A percentile compares a stretch with the other conserved stretches of the same genome.
Conservation (phyloP, 1,284 basidiomycete species). For the Naganishia liquefaciens region DNA sequence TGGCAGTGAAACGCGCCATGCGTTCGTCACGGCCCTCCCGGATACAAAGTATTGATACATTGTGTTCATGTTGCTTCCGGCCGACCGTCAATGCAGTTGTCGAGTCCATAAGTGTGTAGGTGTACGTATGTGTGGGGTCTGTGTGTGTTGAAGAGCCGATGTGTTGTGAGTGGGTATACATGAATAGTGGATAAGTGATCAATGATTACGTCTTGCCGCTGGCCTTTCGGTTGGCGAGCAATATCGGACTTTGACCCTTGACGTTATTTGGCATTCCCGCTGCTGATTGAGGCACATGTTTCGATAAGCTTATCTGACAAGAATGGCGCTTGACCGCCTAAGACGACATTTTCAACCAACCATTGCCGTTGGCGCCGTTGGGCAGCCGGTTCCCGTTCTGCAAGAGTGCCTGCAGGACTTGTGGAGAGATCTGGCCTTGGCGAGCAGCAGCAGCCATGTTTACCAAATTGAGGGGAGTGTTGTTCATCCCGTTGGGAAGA, state of each 20-base stretch:
- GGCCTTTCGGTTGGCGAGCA: constrained; percentile 1
- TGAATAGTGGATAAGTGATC: not conserved
- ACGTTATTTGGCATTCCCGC: constrained; percentile 17
- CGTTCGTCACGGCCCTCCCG: constrained; percentile 5
- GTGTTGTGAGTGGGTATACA: not conserved
- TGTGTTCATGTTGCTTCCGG: constrained; percentile 11
- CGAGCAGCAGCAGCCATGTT: constrained; percentile 30
- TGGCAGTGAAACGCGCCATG: not conserved
- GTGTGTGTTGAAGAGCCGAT: constrained; percentile 12
- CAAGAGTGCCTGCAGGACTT: constrained; percentile 24
- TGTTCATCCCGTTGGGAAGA: constrained; percentile 12
- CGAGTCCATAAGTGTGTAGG: constrained; percentile 5
- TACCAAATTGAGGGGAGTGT: constrained; percentile 21
- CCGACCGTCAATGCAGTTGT: constrained; percentile 21
- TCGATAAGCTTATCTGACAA: constrained; percentile 25
- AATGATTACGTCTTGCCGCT: constrained; percentile 12
- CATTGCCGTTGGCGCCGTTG: constrained; percentile 26
- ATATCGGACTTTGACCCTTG: constrained; percentile 14
- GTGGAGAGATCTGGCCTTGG: constrained; percentile 27
- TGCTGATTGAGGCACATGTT: constrained; percentile 27
- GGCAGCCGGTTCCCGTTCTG: constrained; percentile 19
- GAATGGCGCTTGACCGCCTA: constrained; percentile 10
- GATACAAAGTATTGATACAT: constrained; percentile 28
- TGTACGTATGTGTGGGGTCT: no score
- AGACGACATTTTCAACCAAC: constrained; percentile 29